Evolutionary conservation across 257 asterid species (phyloP).

Genomic region (Nemophila menziesii): DNA sequence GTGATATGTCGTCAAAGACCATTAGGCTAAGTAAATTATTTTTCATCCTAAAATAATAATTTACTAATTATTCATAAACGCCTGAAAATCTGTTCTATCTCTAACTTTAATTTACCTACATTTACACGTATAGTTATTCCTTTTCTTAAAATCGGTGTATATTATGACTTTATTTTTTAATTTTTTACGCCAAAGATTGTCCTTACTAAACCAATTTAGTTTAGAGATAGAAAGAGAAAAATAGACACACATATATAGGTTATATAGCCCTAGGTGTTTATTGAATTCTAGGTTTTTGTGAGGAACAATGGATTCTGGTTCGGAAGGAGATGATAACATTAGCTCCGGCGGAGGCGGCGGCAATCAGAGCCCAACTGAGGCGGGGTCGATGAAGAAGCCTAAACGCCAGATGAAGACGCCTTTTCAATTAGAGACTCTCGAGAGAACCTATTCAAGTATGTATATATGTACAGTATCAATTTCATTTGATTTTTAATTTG

Average conservation of each 20-base stretch:
- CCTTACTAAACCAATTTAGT: not conserved
- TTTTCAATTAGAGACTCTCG: constrained; percentile 81
- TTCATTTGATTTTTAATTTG: constrained; percentile 6
- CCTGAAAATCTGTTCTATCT: not conserved
- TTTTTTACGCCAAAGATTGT: not conserved
- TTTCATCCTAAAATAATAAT: no score
- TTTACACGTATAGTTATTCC: no score
- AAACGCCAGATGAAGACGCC: constrained; percentile 99
- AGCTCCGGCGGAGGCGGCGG: constrained; percentile 13
- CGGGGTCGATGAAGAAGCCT: constrained; percentile 45
- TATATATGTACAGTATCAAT: not conserved
- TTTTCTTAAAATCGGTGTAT: no score
- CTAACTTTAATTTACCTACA: not conserved
- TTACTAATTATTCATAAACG: not conserved
- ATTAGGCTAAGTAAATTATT: no score
- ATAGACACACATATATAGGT: not conserved
- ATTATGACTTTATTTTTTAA: not conserved
- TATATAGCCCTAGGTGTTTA: constrained; percentile 28
- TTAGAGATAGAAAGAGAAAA: not conserved
- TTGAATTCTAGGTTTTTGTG: constrained; percentile 45
- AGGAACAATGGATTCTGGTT: constrained; percentile 65
- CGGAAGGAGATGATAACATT: constrained; percentile 60
- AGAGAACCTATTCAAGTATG: constrained; percentile 74
- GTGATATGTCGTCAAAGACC: no score
- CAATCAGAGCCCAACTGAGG: constrained; percentile 43